Base-by-base conservation (phyloP, 163 green algal species). In the Coccomyxa subellipsoidea region DNA sequence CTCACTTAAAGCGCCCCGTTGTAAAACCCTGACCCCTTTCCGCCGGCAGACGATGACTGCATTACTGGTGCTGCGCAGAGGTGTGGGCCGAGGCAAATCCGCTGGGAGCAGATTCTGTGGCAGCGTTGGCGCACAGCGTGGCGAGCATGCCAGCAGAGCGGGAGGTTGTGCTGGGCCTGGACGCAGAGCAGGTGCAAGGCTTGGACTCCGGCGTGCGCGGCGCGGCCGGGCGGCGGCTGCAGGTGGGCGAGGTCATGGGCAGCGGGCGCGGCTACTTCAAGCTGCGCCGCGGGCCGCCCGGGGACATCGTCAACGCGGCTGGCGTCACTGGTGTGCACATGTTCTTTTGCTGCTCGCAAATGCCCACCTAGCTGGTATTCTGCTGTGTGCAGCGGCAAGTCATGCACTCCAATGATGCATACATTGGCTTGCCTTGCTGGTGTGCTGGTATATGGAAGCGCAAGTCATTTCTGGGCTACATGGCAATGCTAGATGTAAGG, bases 261-360 rank as follows among this genome's bases (percentile, higher is more conserved):
- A 40, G 29, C 2, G 90, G 85, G 2, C 80, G 81, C 0, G 94
- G 93, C 0, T 97, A 97, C 88, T 97, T 95, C 87, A 97, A 97
- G 83, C 90, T 96, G 32, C 85, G 92, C 54, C 79, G 72, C 78
- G 81, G 73, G 25, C 36, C 31, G 34, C 69, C 27, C 21, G 66
- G 66, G 66, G 66, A 73, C n/a, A 34, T 73, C 8, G n/a, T 73
- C 66, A 25, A 31, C 3, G 31, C 80, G 38, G 72, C 69, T 39
- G 40, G 70, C 71, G 38, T 47, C 59, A 53, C 32, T 54, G 73
- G 75, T 80, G 29, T 31, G 69, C 47, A 54, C 35, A 54, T n/a
- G 23, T n/a, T 38, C 15, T 27, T 31, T 70, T 54, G 39, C 32
- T n/a, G n/a, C n/a, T n/a, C n/a, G n/a, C n/a, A n/a, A n/a, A n/a